A percentile compares a stretch with the other conserved stretches of the same genome.
Evolutionary conservation across 768 basidiomycete species (phyloP).

Genomic region (Lactarius sp.): DNA sequence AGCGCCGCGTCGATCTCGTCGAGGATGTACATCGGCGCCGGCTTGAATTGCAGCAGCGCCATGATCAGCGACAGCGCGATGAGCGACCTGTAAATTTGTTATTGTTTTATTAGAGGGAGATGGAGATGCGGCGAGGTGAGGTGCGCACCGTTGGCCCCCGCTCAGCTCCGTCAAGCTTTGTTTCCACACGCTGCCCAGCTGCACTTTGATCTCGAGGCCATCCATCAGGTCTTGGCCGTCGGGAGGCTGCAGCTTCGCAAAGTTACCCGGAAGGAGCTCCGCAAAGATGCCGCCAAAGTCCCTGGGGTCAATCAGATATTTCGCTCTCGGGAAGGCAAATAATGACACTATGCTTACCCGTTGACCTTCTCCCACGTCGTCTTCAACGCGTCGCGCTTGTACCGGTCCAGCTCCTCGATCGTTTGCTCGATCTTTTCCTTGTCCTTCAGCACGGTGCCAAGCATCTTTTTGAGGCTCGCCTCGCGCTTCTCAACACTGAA

Average conservation of each 20-base stretch:
- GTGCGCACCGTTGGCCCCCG: slow-evolving; percentile 85
- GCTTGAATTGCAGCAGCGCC: slow-evolving; percentile 98
- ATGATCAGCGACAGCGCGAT: slow-evolving; percentile 98
- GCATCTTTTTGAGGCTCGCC: slow-evolving; percentile 77
- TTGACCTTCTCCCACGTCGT: slow-evolving; percentile 98
- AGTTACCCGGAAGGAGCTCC: slow-evolving; percentile 93
- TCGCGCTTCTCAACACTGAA: slow-evolving; percentile 92
- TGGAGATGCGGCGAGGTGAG: background rate
- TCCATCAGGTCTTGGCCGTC: slow-evolving; percentile 92
- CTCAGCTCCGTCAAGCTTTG: slow-evolving; percentile 95
- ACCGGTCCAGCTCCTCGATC: slow-evolving; percentile 86
- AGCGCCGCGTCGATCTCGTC: slow-evolving; percentile 98
- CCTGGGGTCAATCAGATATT: slow-evolving; percentile 38
- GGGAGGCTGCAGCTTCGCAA: slow-evolving; percentile 89
- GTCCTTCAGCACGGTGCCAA: slow-evolving; percentile 83
- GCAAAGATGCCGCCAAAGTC: slow-evolving; percentile 97
- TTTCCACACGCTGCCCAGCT: slow-evolving; percentile 94
- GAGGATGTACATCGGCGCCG: slow-evolving; percentile 98
- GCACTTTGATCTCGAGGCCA: slow-evolving; percentile 96
- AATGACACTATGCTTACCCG: slow-evolving; percentile 58
- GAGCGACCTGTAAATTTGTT: slow-evolving; percentile 71
- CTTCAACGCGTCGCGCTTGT: slow-evolving; percentile 88
- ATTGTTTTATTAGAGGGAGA: background rate
- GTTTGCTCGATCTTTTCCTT: slow-evolving; percentile 94
- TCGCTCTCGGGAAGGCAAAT: background rate